Conservation (phyloP, 805 yeast genomes). For the Starmerella tilneyi region DNA sequence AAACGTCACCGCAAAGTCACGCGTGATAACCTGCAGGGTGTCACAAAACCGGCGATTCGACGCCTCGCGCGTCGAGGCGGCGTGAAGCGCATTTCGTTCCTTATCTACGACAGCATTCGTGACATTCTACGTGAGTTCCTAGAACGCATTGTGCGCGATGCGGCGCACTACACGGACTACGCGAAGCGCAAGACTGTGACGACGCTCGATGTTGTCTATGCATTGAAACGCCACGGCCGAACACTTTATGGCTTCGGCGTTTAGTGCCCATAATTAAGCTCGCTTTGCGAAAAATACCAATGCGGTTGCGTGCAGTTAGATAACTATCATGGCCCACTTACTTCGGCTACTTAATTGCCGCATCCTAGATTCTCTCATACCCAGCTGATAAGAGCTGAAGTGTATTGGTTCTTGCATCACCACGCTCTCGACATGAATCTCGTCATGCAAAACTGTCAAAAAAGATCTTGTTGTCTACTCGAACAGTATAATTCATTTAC, state of each 20-base stretch:
- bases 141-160: slow-evolving; percentile 96
- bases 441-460: no score
- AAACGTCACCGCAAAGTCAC: slow-evolving; percentile 99
- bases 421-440: no score
- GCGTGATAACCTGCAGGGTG: slow-evolving; percentile 99
- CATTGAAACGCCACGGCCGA: slow-evolving; percentile 99
- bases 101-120: slow-evolving; percentile 98
- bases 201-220: slow-evolving; percentile 96
- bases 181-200: slow-evolving; percentile 99
- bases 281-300: no score
- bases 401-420: no score
- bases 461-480: no score
- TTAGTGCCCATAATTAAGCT: slow-evolving; percentile 36
- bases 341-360: no score
- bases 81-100: slow-evolving; percentile 99
- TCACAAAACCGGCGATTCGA: slow-evolving; percentile 99
- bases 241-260: slow-evolving; percentile 99
- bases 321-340: no score
- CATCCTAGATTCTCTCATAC: no score
- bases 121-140: slow-evolving; percentile 90
- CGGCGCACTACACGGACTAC: slow-evolving; percentile 98
- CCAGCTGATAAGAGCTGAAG: no score
- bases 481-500: no score
- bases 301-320: no score
- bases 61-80: slow-evolving; percentile 99